A percentile compares a stretch with the other conserved stretches of the same genome.
phyloP scores from a whole-genome alignment of 75 land plant genomes.

The Pseudotsuga menziesii region DNA sequence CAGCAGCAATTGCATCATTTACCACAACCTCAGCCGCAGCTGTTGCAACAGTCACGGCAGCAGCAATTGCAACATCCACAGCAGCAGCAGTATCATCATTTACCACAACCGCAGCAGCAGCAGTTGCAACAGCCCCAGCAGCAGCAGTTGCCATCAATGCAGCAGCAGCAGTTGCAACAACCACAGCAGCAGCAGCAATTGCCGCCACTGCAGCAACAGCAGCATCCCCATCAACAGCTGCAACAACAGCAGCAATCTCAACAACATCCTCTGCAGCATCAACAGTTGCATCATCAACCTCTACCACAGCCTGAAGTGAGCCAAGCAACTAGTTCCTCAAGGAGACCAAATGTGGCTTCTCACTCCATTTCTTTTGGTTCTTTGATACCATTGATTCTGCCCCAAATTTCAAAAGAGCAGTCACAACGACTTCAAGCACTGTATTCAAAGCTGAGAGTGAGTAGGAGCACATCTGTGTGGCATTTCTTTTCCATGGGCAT shows the following conservation, averaged over 20 bases:
- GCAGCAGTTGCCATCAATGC: conserved; percentile 4
- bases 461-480: conserved; percentile 8
- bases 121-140: conserved; percentile 11
- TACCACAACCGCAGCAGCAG: not conserved
- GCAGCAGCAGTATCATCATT: conserved; percentile 7
- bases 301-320: conserved; percentile 14
- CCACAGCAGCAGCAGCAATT: conserved; percentile 10
- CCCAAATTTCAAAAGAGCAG: conserved; percentile 70
- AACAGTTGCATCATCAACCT: not conserved
- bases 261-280: not conserved
- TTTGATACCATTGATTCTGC: conserved; percentile 64
- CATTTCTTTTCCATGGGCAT: not conserved
- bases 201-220: conserved; percentile 5
- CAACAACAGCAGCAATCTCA: not conserved
- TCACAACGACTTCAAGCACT: conserved; percentile 60
- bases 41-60: not conserved
- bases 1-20: not conserved
- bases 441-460: conserved; percentile 58
- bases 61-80: conserved; percentile 9
- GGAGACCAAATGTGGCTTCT: conserved; percentile 18
- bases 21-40: not conserved
- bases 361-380: conserved; percentile 59
- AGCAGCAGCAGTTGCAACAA: not conserved
- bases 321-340: conserved; percentile 26
- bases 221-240: not conserved